Conservation (phyloP, 306 rosid species). For the Vigna hirtella region DNA sequence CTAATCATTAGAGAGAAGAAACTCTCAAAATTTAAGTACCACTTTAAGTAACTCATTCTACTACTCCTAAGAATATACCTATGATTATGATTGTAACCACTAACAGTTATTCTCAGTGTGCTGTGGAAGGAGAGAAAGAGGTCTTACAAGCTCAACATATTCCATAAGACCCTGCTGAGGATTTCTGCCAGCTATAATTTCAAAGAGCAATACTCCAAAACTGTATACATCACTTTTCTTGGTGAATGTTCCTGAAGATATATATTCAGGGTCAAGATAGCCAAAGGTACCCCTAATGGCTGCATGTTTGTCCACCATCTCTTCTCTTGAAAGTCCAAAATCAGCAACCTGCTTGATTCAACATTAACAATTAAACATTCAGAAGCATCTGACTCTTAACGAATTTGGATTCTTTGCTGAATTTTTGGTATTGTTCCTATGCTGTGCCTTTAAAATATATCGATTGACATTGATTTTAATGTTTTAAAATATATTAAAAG, state of each 20-base stretch:
- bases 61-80: no score
- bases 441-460: no score
- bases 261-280: constrained; percentile 82
- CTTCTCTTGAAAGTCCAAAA: constrained; percentile 90
- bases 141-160: constrained; percentile 79
- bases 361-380: constrained; percentile 11
- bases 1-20: no score
- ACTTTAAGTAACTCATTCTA: no score
- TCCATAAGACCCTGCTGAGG: constrained; percentile 92
- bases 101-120: neutral
- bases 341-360: constrained; percentile 75
- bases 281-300: constrained; percentile 82
- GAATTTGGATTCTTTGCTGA: no score
- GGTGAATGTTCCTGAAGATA: constrained; percentile 74
- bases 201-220: constrained; percentile 83
- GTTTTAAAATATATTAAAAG: no score
- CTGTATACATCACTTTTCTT: constrained; percentile 93
- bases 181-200: constrained; percentile 80
- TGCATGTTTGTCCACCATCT: constrained; percentile 74
- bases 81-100: neutral
- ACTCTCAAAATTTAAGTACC: no score
- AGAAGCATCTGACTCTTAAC: neutral
- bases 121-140: constrained; percentile 39
- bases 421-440: no score
- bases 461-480: no score